Base-by-base conservation (phyloP, 805 yeast genomes). In the Lachancea nothofagi region DNA sequence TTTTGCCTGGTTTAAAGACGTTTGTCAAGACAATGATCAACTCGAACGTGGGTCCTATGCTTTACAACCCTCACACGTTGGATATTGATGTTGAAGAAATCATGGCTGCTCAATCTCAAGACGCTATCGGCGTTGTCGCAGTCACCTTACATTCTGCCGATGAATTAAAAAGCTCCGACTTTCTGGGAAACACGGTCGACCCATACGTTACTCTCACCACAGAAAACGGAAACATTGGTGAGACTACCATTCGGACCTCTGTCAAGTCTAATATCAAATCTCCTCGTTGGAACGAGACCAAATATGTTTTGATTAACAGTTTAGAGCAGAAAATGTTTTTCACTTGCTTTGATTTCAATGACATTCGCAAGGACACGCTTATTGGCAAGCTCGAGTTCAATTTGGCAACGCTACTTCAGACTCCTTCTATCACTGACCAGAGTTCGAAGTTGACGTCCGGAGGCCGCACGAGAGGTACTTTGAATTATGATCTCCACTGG, bases 31-130 rank as follows among this genome's bases (percentile, higher is more conserved):
- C 73, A 17, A 69, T 80, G 58, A 77, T 84, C 54, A 82, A 84
- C 60, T 65, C 83, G 35, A 80, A 66, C 48, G 77, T 79, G 52
- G 79, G 83, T 30, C 93, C 90, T 30, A 77, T 83, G 79, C 61
- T 84, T 44, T 83, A 83, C 57, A 88, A 89, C 7, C 95, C 95
- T 49, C 84, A 84, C 60, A 79, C 84, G 40, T 62, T 82, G 29
- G 90, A 83, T 54, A 65, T 84, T 44, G 80, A 83, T 51, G 83
- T 83, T 29, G 86, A 80, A 56, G 87, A 80, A 45, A 61, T 83
- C 15, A 69, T 83, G 72, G 77, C 78, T 29, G 73, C 71, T 30
- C 75, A 75, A 53, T 62, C 76, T 5, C 77, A 78, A 41, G 89
- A 81, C 48, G 80, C 88, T 4, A 70, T 71, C 48, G 93, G 90